Conservation (phyloP, 1,139 yeast species). For the Hemisphaericaspora subhashii region DNA sequence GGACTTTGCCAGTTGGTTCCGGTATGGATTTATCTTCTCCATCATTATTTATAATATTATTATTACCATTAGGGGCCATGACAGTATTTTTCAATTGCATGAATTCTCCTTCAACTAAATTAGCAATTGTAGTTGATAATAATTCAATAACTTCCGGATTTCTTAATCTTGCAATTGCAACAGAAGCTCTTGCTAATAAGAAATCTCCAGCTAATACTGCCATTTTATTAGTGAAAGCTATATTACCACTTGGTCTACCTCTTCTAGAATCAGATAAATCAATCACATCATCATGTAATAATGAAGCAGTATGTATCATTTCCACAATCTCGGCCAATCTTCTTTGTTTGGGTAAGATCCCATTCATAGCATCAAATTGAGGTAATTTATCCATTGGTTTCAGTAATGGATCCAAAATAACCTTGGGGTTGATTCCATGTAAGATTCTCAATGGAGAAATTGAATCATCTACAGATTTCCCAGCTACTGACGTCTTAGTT, state of each 20-base stretch:
- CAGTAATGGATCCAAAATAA: slow-evolving; percentile 78
- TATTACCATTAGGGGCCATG: slow-evolving; percentile 40
- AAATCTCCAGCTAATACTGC: slow-evolving; percentile 97
- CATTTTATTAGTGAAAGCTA: slow-evolving; percentile 95
- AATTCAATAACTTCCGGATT: slow-evolving; percentile 97
- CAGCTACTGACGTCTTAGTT: slow-evolving; percentile 46
- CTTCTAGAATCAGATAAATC: slow-evolving; percentile 90
- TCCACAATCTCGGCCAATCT: slow-evolving; percentile 96
- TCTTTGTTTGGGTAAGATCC: slow-evolving; percentile 90
- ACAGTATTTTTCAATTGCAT: slow-evolving; percentile 97
- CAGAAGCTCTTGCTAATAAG: slow-evolving; percentile 92
- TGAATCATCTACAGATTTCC: slow-evolving; percentile 54
- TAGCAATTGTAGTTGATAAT: slow-evolving; percentile 93
- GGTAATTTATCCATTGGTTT: slow-evolving; percentile 78
- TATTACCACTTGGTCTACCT: slow-evolving; percentile 87
- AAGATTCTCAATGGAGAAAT: slow-evolving; percentile 80
- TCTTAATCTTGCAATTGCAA: slow-evolving; percentile 86
- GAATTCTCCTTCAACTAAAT: slow-evolving; percentile 95
- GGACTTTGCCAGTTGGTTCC: slow-evolving; percentile 62
- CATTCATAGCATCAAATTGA: slow-evolving; percentile 56
- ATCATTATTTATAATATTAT: slow-evolving; percentile 47
- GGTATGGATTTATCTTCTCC: slow-evolving; percentile 55
- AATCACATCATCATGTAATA: slow-evolving; percentile 95
- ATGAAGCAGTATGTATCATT: slow-evolving; percentile 97
- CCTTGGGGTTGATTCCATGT: slow-evolving; percentile 84